Evolutionary conservation across 2,329 filamentous ascomycete species (phyloP).

Genomic region (Colletotrichum sp.): DNA sequence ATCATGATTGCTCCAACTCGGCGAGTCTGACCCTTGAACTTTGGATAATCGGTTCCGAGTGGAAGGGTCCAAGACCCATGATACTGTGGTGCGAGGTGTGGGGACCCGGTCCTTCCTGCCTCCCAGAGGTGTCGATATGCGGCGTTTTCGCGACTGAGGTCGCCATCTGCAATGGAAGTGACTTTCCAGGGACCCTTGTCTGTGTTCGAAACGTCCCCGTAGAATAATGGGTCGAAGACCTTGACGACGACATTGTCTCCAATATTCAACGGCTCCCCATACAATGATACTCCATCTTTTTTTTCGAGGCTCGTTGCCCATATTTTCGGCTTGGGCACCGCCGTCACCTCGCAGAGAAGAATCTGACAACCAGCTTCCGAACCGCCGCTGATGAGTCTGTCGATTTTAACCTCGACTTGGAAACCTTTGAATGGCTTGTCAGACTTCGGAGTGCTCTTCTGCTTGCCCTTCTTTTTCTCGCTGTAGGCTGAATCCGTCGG

Average conservation of each 20-base stretch:
- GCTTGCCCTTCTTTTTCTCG: neutral
- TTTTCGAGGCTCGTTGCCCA: rapidly evolving
- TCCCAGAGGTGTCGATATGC: neutral
- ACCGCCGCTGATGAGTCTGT: neutral
- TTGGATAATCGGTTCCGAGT: neutral
- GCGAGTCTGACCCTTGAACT: neutral
- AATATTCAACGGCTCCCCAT: neutral
- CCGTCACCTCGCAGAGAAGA: neutral
- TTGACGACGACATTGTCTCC: neutral
- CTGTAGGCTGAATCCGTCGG: neutral
- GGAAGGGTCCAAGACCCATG: neutral
- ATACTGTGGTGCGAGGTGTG: neutral
- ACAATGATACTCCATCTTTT: rapidly evolving
- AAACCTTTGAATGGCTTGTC: neutral
- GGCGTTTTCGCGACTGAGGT: neutral
- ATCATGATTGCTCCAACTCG: neutral
- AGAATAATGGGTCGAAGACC: neutral
- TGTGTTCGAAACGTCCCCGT: neutral
- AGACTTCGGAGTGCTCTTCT: neutral
- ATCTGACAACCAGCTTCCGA: neutral
- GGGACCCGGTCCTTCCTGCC: rapidly evolving
- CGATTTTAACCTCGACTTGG: neutral
- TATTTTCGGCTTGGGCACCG: rapidly evolving
- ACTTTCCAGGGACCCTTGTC: neutral
- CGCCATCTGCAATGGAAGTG: neutral